Evolutionary conservation across 805 yeast genomes (phyloP), one percentile per base, ranked within the genome.

Genomic region (Jamesozyma gamospora): DNA sequence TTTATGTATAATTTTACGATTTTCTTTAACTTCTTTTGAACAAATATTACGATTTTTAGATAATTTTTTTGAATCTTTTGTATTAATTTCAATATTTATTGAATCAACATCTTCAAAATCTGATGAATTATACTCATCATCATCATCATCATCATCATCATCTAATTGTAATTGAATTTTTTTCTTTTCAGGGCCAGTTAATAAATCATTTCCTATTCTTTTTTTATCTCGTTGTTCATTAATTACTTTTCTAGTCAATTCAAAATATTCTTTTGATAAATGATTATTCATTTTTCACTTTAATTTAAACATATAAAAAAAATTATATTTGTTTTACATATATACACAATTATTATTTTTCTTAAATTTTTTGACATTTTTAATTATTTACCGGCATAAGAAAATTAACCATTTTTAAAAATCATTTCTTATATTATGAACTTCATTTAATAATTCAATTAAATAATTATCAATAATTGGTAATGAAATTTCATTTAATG

Each of bases 1-100:
- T 59, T 75, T 70, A 55, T 88, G 96, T 8, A 76, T 56, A 0
- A 57, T 46, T 35, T 67, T 65, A 15, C 96, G 62, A 33, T 56
- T 58, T 1, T 50, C 49, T 14, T 82, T 63, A 51, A 82, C 88
- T 32, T 77, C 81, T 38, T 66, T 68, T 3, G 70, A 54, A 2
- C 79, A 69, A 0, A 72, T 44, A 41, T 62, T 58, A 11, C 17
- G 4, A 53, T 45, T 39, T 49, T 46, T 41, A 55, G 41, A 36
- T 50, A 34, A n/a, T 53, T 27, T 29, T 42, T 35, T 28, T 52
- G 49, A 34, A 49, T 50, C 33, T 40, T 59, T 42, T 3, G 59
- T 58, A 3, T 53, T 35, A 27, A 56, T 62, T 13, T 46, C 47
- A 16, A 41, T 35, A 6, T 28, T 38, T 13, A 37, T 42, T 6